A percentile compares a stretch with the other conserved stretches of the same genome.
These are phyloP conservation scores for Ottelia alismoides DNA, from an alignment of 106 monocot species.

Conservation along the genomic window DNA sequence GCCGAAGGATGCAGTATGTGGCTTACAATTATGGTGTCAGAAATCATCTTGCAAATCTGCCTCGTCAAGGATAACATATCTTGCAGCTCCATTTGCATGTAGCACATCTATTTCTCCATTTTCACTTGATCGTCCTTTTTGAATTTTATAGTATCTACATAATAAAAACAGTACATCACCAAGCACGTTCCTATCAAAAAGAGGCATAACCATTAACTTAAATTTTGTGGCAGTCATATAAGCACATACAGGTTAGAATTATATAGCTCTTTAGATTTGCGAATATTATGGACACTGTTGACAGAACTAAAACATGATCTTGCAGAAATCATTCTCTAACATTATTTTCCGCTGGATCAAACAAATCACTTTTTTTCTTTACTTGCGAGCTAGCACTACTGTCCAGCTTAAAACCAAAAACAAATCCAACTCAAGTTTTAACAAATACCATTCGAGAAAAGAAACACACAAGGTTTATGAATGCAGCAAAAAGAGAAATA, in stretches of 20 bases:
- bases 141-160: slow-evolving; percentile 63
- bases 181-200: no score
- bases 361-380: no score
- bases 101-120: slow-evolving; percentile 20
- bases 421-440: no score
- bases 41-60: slow-evolving; percentile 33
- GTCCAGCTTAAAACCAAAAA: no score
- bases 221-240: not conserved
- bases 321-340: not conserved
- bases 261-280: no score
- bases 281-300: not conserved
- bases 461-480: not conserved
- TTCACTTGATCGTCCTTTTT: slow-evolving; percentile 22
- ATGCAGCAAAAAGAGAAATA: no score
- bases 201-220: not conserved
- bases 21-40: no score
- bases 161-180: not conserved
- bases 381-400: no score
- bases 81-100: slow-evolving; percentile 20
- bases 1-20: no score
- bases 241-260: not conserved
- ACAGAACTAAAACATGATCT: not conserved
- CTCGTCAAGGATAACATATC: slow-evolving; percentile 63
- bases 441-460: no score
- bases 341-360: no score